Conservation (phyloP, 106 monocot species). For the Dendrobium officinale region DNA sequence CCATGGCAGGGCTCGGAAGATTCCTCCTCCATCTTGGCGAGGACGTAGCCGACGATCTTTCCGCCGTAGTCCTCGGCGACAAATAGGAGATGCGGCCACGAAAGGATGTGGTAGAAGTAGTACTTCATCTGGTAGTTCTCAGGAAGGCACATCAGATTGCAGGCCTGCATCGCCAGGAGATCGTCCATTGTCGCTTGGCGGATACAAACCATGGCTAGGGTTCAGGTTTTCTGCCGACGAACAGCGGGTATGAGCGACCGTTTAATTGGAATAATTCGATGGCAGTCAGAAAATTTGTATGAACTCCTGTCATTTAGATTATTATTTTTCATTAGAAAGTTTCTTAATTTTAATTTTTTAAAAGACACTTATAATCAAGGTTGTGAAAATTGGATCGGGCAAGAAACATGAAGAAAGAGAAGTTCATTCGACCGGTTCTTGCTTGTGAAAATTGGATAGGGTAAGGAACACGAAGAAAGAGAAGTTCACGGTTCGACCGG, state of each 20-base stretch:
- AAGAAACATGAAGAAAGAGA: no score
- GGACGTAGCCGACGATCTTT: constrained; percentile 69
- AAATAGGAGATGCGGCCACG: constrained; percentile 71
- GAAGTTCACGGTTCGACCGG: no score
- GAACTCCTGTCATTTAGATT: no score
- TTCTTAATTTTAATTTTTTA: no score
- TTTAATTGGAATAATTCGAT: no score
- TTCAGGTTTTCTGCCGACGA: neutral
- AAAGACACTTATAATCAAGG: no score
- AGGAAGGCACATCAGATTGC: constrained; percentile 69
- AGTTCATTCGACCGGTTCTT: no score
- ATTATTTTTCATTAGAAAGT: no score
- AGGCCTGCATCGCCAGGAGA: constrained; percentile 71
- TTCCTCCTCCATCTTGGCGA: constrained; percentile 54
- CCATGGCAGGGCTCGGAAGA: constrained; percentile 47
- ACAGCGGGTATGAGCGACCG: neutral
- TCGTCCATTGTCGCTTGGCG: constrained; percentile 69
- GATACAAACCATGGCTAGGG: constrained; percentile 61
- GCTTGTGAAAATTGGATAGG: no score
- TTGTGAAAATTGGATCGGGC: no score
- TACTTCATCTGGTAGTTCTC: constrained; percentile 81
- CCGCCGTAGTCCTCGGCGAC: constrained; percentile 63
- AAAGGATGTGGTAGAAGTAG: constrained; percentile 72
- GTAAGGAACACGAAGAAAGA: no score
- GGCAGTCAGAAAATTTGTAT: no score